Evolutionary conservation across 345 rosid genomes (phyloP).

Genomic region (Physaria fendleri): DNA sequence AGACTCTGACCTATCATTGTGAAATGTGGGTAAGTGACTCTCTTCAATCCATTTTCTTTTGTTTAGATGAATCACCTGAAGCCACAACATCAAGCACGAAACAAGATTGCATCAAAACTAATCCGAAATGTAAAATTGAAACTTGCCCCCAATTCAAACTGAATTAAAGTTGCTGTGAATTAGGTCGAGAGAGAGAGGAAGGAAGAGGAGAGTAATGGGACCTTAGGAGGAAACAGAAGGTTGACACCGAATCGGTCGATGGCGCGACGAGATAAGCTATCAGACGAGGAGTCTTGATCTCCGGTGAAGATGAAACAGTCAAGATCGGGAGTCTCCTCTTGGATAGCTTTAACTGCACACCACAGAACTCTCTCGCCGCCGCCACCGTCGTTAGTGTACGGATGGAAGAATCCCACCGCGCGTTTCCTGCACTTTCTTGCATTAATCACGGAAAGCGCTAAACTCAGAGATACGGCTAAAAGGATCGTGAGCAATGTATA

Average conservation of each 20-base stretch:
- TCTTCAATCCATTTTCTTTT: conserved; percentile 87
- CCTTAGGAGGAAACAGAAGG: conserved; percentile 67
- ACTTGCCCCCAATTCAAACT: neutral
- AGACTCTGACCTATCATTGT: conserved; percentile 97
- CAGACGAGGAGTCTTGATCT: conserved; percentile 66
- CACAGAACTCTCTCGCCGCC: conserved; percentile 97
- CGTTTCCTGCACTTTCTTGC: conserved; percentile 34
- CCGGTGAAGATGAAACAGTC: conserved; percentile 69
- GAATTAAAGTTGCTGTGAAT: neutral
- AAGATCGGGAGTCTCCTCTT: conserved; percentile 64
- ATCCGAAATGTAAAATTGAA: neutral
- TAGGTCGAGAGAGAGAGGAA: neutral
- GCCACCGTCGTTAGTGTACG: conserved; percentile 93
- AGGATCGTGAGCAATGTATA: conserved; percentile 33
- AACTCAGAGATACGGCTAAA: conserved; percentile 33
- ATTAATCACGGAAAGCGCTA: conserved; percentile 34
- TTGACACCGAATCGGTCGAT: conserved; percentile 76
- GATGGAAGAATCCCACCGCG: conserved; percentile 92
- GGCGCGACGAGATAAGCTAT: conserved; percentile 55
- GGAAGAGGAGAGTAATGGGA: conserved; percentile 4
- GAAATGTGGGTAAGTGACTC: conserved; percentile 67
- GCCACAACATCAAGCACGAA: neutral
- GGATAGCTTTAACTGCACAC: conserved; percentile 92
- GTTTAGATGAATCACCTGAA: conserved; percentile 68
- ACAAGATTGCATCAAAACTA: neutral